These are phyloP conservation scores for Coleophoma crateriformis DNA, from an alignment of 2,329 filamentous ascomycete species.

Conservation along the genomic window DNA sequence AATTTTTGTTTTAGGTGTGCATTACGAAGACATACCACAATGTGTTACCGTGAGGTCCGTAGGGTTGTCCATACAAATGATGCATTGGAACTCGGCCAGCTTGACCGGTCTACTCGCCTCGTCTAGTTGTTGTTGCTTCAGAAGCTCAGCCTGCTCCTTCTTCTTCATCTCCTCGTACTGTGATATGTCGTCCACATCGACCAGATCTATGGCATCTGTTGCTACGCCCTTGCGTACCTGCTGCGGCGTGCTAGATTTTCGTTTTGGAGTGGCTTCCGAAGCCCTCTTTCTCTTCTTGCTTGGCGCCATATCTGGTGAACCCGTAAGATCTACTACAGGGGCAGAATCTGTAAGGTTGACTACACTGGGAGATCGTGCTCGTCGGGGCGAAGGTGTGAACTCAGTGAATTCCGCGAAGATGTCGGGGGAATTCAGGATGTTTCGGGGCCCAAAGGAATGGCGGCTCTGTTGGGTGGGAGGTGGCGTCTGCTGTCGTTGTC, in stretches of 20 bases:
- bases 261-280: not conserved
- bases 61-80: constrained; percentile 62
- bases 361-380: not conserved
- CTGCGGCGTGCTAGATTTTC: too few relatives aligned
- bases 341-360: constrained; percentile 7
- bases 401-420: constrained; percentile 2
- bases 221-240: too few relatives aligned
- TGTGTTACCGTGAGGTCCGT: constrained; percentile 56
- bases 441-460: not conserved
- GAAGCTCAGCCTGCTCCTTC: constrained; percentile 20
- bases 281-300: constrained; percentile 19
- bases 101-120: constrained; percentile 42
- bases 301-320: constrained; percentile 12
- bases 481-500: constrained; percentile 5
- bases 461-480: constrained; percentile 14
- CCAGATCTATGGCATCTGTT: constrained; percentile 15
- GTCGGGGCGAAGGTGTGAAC: not conserved
- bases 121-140: constrained; percentile 34
- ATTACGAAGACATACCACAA: constrained; percentile 47
- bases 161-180: constrained; percentile 20
- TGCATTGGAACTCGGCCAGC: constrained; percentile 54
- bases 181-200: constrained; percentile 17
- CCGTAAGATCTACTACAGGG: constrained; percentile 21
- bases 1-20: not conserved
- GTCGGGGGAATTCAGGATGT: constrained; percentile 4